Base-by-base conservation (phyloP, 2,329 filamentous ascomycete species). In the Colletotrichum limetticola region DNA sequence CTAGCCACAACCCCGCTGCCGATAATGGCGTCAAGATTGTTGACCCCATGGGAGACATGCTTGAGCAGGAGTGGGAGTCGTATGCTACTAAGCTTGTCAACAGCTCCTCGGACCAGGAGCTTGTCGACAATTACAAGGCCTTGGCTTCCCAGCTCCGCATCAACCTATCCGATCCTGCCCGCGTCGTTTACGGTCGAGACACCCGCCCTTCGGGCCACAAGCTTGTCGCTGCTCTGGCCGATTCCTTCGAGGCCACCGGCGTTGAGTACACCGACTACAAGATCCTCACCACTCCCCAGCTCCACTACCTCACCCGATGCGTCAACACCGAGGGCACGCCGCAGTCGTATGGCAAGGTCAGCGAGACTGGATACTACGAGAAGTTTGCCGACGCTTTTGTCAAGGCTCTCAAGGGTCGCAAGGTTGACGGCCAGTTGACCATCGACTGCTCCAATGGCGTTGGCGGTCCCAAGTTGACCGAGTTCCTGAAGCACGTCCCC, bases 391-490 rank as follows among this genome's bases (percentile, higher is more conserved):
- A 91, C 72, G 95, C 97, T 26, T 98, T 98, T 85, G 93, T 93
- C 81, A 91, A 91, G 75, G 94, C 96, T 68, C 92, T 98, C 84
- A 91, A 91, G 77, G 91, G 93, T 75, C 91, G 91, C 78, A 95
- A 92, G 82, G 87, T 95, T 55, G 86, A 90, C 64, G 95, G 95
- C 6, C 84, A 89, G 69, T 86, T 99, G 75, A 94, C 91, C 7
- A 95, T 99, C 16, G 97, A 99, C 83, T 98, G 96, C 82, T 97
- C 97, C 78, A 99, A 99, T 79, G 97, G 97, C 78, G 95, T 99
- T 72, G 97, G 97, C 77, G 97, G 95, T 3, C 95, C 96, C 53
- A 98, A 98, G 86, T 86, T 99, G 77, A 87, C 88, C 74, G 94
- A 98, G 82, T 88, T 98, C 75, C 88, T 98, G 79, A 98, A 98